Conservation (phyloP, 2,329 filamentous ascomycete genomes). For the Fusarium acutatum region DNA sequence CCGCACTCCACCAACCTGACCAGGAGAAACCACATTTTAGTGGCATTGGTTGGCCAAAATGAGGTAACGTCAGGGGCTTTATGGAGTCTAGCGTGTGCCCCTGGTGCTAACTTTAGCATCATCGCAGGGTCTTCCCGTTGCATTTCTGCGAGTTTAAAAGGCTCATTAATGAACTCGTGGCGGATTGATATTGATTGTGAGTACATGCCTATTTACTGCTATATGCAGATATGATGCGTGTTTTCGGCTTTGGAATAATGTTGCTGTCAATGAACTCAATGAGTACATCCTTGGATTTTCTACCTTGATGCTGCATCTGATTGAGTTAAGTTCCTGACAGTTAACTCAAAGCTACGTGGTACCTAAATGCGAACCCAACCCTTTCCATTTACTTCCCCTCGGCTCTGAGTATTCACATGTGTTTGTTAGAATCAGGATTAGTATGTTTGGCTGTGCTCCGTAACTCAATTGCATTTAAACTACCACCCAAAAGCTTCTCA, state of each 20-base stretch:
- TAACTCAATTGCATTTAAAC: neutral
- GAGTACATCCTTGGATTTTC: neutral
- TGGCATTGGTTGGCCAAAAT: slow-evolving; percentile 20
- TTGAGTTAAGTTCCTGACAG: neutral
- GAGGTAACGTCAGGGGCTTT: slow-evolving; percentile 4
- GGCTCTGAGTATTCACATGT: neutral
- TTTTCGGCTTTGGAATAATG: neutral
- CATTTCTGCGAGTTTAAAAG: slow-evolving; percentile 7
- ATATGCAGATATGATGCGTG: neutral
- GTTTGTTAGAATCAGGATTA: neutral
- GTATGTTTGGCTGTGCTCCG: neutral
- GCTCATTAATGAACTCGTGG: neutral
- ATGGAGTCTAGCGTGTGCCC: slow-evolving; percentile 5
- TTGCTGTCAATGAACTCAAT: too few species aligned
- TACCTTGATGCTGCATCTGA: neutral
- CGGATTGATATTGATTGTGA: neutral
- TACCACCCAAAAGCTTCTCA: neutral
- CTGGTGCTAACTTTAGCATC: slow-evolving; percentile 9
- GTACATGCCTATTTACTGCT: neutral
- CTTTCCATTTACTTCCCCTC: neutral
- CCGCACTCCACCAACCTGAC: slow-evolving; percentile 3
- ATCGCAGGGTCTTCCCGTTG: neutral
- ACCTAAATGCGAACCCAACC: neutral
- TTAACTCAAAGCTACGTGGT: neutral
- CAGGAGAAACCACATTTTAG: slow-evolving; percentile 2